phyloP scores from a whole-genome alignment of 805 yeast species.

The Jamesozyma jinghongensis region DNA sequence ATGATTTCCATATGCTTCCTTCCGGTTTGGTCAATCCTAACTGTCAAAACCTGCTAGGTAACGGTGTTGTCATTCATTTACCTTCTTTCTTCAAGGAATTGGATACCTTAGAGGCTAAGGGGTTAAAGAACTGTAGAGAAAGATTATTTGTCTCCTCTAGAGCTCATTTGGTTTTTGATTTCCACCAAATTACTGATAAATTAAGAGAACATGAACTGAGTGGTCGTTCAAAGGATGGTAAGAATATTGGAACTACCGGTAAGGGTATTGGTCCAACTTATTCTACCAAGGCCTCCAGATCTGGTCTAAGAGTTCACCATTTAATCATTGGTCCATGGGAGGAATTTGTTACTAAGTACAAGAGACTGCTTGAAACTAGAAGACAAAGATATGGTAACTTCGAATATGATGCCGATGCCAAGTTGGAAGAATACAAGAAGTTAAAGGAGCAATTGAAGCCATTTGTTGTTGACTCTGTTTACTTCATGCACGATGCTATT shows the following conservation, averaged over 20 bases:
- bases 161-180: slow-evolving; percentile 94
- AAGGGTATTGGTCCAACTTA: slow-evolving; percentile 99
- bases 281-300: slow-evolving; percentile 92
- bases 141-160: slow-evolving; percentile 84
- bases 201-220: slow-evolving; percentile 87
- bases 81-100: slow-evolving; percentile 90
- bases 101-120: slow-evolving; percentile 71
- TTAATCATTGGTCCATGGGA: slow-evolving; percentile 88
- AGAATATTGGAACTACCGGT: slow-evolving; percentile 96
- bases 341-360: slow-evolving; percentile 71
- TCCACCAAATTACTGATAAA: slow-evolving; percentile 96
- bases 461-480: slow-evolving; percentile 87
- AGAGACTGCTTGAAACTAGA: slow-evolving; percentile 72
- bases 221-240: slow-evolving; percentile 39
- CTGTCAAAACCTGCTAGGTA: slow-evolving; percentile 83
- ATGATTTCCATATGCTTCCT: slow-evolving; percentile 98
- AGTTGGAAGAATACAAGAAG: slow-evolving; percentile 65
- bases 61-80: slow-evolving; percentile 93
- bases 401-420: slow-evolving; percentile 75
- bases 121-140: slow-evolving; percentile 47
- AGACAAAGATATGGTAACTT: slow-evolving; percentile 87
- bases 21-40: slow-evolving; percentile 94
- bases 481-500: slow-evolving; percentile 72
- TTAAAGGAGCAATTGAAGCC: slow-evolving; percentile 73
- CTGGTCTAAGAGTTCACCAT: slow-evolving; percentile 96